Evolutionary conservation across 331 rosid genomes (phyloP).

Genomic region (Saraca asoca): DNA sequence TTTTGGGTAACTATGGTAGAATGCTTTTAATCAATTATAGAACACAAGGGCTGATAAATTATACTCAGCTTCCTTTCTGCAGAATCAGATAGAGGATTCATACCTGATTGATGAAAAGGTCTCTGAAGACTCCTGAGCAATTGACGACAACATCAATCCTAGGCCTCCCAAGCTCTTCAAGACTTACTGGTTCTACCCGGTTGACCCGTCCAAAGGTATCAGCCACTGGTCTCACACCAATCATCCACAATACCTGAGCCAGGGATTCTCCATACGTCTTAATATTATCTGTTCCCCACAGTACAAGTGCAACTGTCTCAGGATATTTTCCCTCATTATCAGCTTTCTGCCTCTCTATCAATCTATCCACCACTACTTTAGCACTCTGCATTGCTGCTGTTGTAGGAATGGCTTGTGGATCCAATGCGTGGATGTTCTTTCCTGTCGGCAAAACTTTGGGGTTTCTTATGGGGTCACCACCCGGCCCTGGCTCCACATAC

Average conservation of each 20-base stretch:
- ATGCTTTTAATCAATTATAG: constrained; percentile 14
- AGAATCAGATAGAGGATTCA: constrained; percentile 15
- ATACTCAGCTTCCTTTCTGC: not conserved
- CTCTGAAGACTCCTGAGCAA: constrained; percentile 96
- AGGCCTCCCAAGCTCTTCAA: constrained; percentile 99
- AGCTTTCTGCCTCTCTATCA: constrained; percentile 86
- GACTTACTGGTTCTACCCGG: constrained; percentile 67
- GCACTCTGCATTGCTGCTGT: constrained; percentile 96
- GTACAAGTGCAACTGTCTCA: constrained; percentile 88
- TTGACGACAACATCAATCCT: constrained; percentile 91
- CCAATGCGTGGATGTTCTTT: constrained; percentile 92
- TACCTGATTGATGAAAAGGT: constrained; percentile 96
- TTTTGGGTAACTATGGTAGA: not conserved
- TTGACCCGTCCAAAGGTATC: constrained; percentile 87
- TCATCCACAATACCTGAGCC: constrained; percentile 94
- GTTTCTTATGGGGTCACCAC: constrained; percentile 96
- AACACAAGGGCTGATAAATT: constrained; percentile 11
- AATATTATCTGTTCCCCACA: constrained; percentile 99
- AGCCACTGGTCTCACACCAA: constrained; percentile 78
- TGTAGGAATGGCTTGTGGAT: constrained; percentile 93
- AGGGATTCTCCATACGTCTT: constrained; percentile 91
- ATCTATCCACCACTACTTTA: constrained; percentile 82
- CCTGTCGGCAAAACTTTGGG: constrained; percentile 95
- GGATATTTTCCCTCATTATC: constrained; percentile 95
- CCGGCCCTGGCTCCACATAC: constrained; percentile 96